phyloP scores from a whole-genome alignment of 2,329 filamentous ascomycete species.

The Diplodia corticola region DNA sequence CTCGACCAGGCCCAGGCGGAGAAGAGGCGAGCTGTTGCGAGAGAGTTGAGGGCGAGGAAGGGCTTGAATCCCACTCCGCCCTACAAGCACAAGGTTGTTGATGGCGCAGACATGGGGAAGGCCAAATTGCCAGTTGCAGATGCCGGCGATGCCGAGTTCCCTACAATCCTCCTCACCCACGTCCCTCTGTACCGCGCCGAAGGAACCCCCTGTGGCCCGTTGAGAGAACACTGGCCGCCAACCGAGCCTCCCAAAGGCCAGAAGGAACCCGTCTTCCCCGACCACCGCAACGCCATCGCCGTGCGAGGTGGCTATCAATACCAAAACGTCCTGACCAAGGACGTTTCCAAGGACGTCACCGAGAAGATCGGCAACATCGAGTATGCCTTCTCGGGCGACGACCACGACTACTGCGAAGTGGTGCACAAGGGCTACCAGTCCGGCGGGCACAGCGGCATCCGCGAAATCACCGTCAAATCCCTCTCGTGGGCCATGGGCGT shows the following conservation, averaged over 20 bases:
- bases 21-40: conserved; percentile 67
- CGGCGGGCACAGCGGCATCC: conserved; percentile 54
- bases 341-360: conserved; percentile 74
- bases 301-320: conserved; percentile 88
- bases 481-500: conserved; percentile 97
- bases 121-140: conserved; percentile 38
- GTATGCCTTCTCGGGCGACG: conserved; percentile 91
- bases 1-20: conserved; percentile 64
- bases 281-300: conserved; percentile 75
- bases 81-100: conserved; percentile 62
- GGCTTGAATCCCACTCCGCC: conserved; percentile 59
- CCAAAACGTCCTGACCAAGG: conserved; percentile 83
- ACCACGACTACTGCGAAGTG: conserved; percentile 96
- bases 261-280: conserved; percentile 53
- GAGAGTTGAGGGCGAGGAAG: conserved; percentile 66
- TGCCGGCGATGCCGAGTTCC: conserved; percentile 63
- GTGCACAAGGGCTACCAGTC: conserved; percentile 68
- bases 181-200: conserved; percentile 82
- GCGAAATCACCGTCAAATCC: conserved; percentile 92
- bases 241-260: conserved; percentile 62
- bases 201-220: conserved; percentile 83
- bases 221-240: conserved; percentile 81
- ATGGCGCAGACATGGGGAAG: conserved; percentile 47
- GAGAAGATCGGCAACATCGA: conserved; percentile 77
- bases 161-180: conserved; percentile 86